Percentiles rank a stretch among this genome's conserved stretches.
Evolutionary conservation across 306 rosid species (phyloP).

Genomic region (Begonia fuchsioides): DNA sequence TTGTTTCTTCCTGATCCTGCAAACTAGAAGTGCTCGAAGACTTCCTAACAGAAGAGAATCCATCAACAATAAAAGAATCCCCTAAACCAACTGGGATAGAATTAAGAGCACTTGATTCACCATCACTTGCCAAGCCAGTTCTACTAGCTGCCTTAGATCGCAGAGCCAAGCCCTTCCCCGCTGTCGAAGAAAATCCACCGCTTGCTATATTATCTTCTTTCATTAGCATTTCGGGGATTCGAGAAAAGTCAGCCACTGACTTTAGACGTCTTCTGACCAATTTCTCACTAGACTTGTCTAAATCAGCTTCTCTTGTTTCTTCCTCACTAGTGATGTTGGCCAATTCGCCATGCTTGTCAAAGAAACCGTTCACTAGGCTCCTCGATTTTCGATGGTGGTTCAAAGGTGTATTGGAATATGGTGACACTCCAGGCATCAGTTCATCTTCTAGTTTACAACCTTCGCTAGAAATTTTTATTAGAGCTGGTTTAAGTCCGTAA

Average conservation of each 20-base stretch:
- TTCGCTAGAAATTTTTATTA: slow-evolving; percentile 18
- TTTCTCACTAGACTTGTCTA: slow-evolving; percentile 36
- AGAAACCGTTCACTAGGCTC: slow-evolving; percentile 36
- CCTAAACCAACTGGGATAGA: slow-evolving; percentile 21
- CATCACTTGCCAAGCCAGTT: slow-evolving; percentile 20
- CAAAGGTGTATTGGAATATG: slow-evolving; percentile 11
- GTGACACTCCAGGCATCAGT: slow-evolving; percentile 7
- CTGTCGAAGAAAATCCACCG: slow-evolving; percentile 39
- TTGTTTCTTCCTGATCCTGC: slow-evolving; percentile 38
- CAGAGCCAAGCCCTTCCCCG: slow-evolving; percentile 56
- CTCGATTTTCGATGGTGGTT: slow-evolving; percentile 39
- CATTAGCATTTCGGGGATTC: slow-evolving; percentile 47
- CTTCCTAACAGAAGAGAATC: slow-evolving; percentile 48
- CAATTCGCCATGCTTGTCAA: slow-evolving; percentile 14
- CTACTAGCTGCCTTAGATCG: slow-evolving; percentile 45
- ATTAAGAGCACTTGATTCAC: slow-evolving; percentile 29
- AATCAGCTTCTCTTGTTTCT: slow-evolving; percentile 11
- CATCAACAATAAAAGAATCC: slow-evolving; percentile 30
- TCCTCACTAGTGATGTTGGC: not conserved
- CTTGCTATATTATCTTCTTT: slow-evolving; percentile 34
- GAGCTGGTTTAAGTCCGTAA: slow-evolving; percentile 44
- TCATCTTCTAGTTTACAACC: slow-evolving; percentile 27
- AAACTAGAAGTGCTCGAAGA: slow-evolving; percentile 76
- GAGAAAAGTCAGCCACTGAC: slow-evolving; percentile 47
- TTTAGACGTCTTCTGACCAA: slow-evolving; percentile 42